phyloP scores from a whole-genome alignment of 495 filamentous ascomycete genomes.

The Penicillium dipodomyicola region DNA sequence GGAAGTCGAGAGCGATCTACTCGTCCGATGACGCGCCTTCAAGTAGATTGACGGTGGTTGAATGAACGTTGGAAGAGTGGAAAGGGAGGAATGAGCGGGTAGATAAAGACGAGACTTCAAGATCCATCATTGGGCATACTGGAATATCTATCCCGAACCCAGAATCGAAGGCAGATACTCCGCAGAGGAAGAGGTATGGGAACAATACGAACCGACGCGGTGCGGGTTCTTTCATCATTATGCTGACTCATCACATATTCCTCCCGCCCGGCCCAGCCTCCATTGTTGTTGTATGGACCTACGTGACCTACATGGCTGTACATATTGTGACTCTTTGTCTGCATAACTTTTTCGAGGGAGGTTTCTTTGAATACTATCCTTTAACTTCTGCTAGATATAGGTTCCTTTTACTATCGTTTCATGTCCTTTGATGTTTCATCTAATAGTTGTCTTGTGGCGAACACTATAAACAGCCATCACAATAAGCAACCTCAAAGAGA shows the following conservation, averaged over 20 bases:
- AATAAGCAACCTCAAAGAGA: background rate
- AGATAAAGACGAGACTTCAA: background rate
- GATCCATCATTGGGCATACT: constrained; percentile 10
- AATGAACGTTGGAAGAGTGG: background rate
- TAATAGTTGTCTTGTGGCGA: background rate
- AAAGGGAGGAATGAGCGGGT: background rate
- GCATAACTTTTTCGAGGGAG: no score
- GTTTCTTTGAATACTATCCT: background rate
- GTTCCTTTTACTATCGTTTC: background rate
- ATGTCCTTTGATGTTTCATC: background rate
- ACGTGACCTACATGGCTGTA: background rate
- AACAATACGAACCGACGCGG: constrained; percentile 8
- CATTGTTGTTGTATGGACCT: background rate
- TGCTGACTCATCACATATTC: constrained; percentile 9
- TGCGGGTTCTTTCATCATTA: constrained; percentile 6
- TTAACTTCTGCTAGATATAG: background rate
- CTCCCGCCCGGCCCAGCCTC: background rate
- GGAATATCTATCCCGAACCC: background rate
- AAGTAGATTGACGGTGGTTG: background rate
- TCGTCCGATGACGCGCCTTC: constrained; percentile 12
- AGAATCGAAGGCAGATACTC: constrained; percentile 2
- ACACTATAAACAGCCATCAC: background rate
- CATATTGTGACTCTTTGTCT: background rate
- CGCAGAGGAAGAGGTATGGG: constrained; percentile 7
- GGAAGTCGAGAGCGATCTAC: constrained; percentile 1